Evolutionary conservation across 768 basidiomycete genomes (phyloP), one percentile per base, ranked within the genome.

Genomic region (Suillus americanus): DNA sequence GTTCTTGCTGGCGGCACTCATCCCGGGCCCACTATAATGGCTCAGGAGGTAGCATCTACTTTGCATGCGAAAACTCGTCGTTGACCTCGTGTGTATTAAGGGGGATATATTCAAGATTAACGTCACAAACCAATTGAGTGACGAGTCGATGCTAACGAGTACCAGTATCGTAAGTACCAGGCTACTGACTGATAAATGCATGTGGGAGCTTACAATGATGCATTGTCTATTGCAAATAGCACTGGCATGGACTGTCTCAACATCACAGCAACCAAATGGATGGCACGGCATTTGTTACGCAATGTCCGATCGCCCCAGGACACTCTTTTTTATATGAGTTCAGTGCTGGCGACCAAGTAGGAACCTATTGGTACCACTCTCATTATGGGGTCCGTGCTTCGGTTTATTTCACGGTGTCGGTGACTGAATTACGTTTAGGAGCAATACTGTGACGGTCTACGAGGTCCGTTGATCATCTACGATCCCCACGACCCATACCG

Each of bases 401-500:
- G 9, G 12, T 20, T 53, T 53, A 10, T 30, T 40, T 53, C 18
- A 53, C 3, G 51, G 9, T 30, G 51, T 12, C 4, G 4, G 28
- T 1, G 4, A 53, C 30, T 53, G 30, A 53, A 1, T 30, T 33
- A 4, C 30, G 18, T 30, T 10, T 5, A 53, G 51, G 51, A 79
- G 0, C 85, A 86, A 66, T 86, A 85, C 62, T 86, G 86, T 60
- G 85, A 87, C 62, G 85, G 85, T 0, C 75, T 86, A 30, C 72
- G 85, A 50, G 85, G 85, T 0, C 75, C 80, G 3, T 43, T 85
- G 41, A 77, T 86, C 8, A 73, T 86, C 16, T 82, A 83, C 43
- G 82, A 84, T 55, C 77, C 74, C 9, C 5, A 53, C 9, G 30
- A 53, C 10, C 51, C 51, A 20, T 53, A 53, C 18, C 2, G 30